Evolutionary conservation across 805 yeast genomes (phyloP).

Genomic region (Saccharomycopsis babjevae): DNA sequence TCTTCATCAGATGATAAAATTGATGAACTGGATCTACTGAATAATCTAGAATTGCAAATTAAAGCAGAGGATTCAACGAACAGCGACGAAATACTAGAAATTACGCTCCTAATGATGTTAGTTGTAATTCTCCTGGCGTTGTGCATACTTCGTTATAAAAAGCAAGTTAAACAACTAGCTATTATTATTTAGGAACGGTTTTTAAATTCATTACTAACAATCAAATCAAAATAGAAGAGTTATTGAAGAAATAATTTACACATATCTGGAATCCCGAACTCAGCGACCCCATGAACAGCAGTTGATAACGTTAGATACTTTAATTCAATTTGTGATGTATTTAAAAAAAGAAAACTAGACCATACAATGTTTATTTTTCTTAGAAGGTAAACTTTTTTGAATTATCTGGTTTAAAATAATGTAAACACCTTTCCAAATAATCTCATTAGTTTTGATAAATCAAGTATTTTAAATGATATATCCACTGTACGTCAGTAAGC

Average conservation of each 20-base stretch:
- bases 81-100: not conserved
- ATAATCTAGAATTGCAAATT: not conserved
- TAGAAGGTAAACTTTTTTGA: not conserved
- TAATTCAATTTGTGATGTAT: not conserved
- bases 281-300: not conserved
- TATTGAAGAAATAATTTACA: not conserved
- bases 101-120: not conserved
- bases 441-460: not conserved
- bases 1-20: not conserved
- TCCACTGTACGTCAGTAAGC: no score
- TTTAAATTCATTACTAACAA: not conserved
- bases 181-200: no score
- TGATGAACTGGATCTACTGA: not conserved
- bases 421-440: not conserved
- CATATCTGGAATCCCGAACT: not conserved
- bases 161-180: not conserved
- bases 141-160: not conserved
- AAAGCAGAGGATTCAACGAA: not conserved
- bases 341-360: not conserved
- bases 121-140: not conserved
- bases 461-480: no score
- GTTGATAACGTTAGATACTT: not conserved
- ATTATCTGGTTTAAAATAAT: not conserved
- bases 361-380: not conserved
- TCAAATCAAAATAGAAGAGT: not conserved